Conservation (phyloP, 2,329 filamentous ascomycete species). For the Tolypocladium amazonense region DNA sequence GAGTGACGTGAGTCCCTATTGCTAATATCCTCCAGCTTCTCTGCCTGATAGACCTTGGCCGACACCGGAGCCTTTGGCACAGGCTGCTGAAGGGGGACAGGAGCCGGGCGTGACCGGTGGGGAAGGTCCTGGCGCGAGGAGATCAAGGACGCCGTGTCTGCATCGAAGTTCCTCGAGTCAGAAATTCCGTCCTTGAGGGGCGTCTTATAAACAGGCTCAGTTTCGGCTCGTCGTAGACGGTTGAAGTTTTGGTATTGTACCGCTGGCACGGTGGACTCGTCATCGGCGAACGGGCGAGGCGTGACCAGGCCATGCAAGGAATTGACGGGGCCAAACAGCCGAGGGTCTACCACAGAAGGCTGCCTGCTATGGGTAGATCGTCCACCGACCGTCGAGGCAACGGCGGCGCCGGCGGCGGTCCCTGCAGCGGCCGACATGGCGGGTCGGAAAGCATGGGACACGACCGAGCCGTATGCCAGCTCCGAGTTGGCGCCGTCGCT, state of each 20-base stretch:
- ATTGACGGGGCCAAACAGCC: conserved; percentile 49
- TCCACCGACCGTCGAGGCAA: conserved; percentile 1
- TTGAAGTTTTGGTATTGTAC: conserved; percentile 14
- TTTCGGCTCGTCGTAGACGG: conserved; percentile 11
- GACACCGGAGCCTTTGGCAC: conserved; percentile 68
- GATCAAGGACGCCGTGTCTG: conserved; percentile 36
- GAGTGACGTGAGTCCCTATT: conserved; percentile 20
- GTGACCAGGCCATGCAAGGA: conserved; percentile 46
- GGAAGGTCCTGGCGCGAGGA: conserved; percentile 29
- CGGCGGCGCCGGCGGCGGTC: conserved; percentile 21
- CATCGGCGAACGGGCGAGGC: conserved; percentile 42
- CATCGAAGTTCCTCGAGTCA: conserved; percentile 54
- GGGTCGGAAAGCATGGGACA: conserved; percentile 13
- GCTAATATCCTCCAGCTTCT: conserved; percentile 25
- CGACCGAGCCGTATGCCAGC: conserved; percentile 22
- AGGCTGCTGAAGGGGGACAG: conserved; percentile 72
- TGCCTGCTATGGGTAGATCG: conserved; percentile 21
- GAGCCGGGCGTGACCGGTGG: conserved; percentile 37
- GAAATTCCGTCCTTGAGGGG: conserved; percentile 55
- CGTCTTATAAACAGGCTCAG: conserved; percentile 9
- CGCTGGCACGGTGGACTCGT: conserved; percentile 14
- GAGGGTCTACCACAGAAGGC: conserved; percentile 44
- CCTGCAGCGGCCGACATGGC: conserved; percentile 13
- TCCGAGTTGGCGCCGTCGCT: conserved; percentile 27
- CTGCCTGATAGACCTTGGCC: conserved; percentile 52